Conservation (phyloP, 1,284 basidiomycete species). For the Phellopilus nigrolimitatus region DNA sequence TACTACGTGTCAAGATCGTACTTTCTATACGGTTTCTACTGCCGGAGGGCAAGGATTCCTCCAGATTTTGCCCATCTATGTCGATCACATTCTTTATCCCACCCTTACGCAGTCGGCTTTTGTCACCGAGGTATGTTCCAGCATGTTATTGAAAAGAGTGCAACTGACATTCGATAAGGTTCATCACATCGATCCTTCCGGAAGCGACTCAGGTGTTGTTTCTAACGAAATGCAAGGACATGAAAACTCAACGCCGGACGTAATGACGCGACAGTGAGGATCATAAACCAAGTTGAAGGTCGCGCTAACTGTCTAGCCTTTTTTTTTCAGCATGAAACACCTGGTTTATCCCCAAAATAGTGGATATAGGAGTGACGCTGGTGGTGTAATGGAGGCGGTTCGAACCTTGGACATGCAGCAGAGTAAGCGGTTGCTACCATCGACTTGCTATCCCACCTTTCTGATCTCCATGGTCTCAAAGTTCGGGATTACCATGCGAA, state of each 20-base stretch:
- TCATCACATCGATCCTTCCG: slow-evolving; percentile 88
- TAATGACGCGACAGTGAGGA: slow-evolving; percentile 80
- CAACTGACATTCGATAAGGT: slow-evolving; percentile 45
- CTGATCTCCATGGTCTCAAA: slow-evolving; percentile 30
- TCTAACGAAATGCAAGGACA: slow-evolving; percentile 99
- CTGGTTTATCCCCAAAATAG: slow-evolving; percentile 78
- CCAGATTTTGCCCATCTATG: slow-evolving; percentile 89
- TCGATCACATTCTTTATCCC: slow-evolving; percentile 97
- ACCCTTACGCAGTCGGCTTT: slow-evolving; percentile 91
- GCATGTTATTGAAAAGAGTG: slow-evolving; percentile 4
- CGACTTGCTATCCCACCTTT: slow-evolving; percentile 17
- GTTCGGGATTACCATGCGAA: slow-evolving; percentile 87
- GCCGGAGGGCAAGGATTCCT: slow-evolving; percentile 96
- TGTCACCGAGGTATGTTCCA: slow-evolving; percentile 71
- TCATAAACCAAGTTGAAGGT: background rate
- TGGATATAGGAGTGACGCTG: slow-evolving; percentile 95
- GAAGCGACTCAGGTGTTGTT: slow-evolving; percentile 93
- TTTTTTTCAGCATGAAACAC: slow-evolving; percentile 72
- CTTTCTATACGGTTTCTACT: slow-evolving; percentile 96
- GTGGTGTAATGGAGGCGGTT: slow-evolving; percentile 91
- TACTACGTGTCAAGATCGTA: slow-evolving; percentile 84
- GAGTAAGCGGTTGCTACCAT: slow-evolving; percentile 61
- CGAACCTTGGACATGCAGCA: slow-evolving; percentile 85
- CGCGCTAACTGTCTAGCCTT: background rate
- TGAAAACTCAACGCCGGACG: slow-evolving; percentile 86